Conservation (phyloP, 2,329 filamentous ascomycete genomes). For the Cladophialophora carrionii region DNA sequence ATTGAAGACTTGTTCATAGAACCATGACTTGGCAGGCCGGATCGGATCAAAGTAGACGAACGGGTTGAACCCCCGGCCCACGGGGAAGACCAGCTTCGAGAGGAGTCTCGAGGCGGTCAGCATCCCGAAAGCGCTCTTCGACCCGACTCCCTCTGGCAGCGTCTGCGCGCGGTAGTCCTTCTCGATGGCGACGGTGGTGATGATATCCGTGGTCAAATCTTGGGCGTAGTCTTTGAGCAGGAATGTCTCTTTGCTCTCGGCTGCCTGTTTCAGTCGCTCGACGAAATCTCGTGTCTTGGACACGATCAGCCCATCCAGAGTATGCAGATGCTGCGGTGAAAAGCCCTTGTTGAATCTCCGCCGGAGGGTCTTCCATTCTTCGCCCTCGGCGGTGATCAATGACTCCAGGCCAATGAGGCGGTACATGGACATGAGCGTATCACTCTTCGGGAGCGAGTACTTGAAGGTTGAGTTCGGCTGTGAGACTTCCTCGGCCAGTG, state of each 20-base stretch:
- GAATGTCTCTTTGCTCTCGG: slow-evolving; percentile 42
- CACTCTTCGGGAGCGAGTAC: slow-evolving; percentile 40
- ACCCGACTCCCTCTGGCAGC: slow-evolving; percentile 26
- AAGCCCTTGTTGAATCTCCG: slow-evolving; percentile 49
- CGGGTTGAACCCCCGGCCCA: slow-evolving; percentile 29
- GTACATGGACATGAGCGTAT: slow-evolving; percentile 41
- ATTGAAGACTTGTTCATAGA: slow-evolving; percentile 33
- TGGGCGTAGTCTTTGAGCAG: slow-evolving; percentile 45
- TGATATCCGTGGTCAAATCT: slow-evolving; percentile 50
- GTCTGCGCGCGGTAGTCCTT: slow-evolving; percentile 35
- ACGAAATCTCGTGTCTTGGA: slow-evolving; percentile 30
- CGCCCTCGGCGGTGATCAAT: slow-evolving; percentile 45
- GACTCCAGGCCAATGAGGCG: slow-evolving; percentile 42
- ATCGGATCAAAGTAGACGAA: slow-evolving; percentile 24
- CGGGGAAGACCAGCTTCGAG: slow-evolving; percentile 21
- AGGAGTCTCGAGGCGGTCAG: slow-evolving; percentile 26
- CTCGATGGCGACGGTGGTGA: slow-evolving; percentile 45
- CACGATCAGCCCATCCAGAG: slow-evolving; percentile 40
- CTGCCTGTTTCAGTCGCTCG: slow-evolving; percentile 34
- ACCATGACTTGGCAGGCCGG: slow-evolving; percentile 27
- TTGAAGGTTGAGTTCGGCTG: slow-evolving; percentile 46
- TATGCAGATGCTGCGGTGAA: slow-evolving; percentile 44
- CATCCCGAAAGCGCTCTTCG: slow-evolving; percentile 29
- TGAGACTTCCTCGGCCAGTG: slow-evolving; percentile 47
- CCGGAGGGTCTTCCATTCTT: slow-evolving; percentile 47